These are phyloP conservation scores for Dovyalis caffra DNA, from an alignment of 345 rosid genomes.

Conservation along the genomic window DNA sequence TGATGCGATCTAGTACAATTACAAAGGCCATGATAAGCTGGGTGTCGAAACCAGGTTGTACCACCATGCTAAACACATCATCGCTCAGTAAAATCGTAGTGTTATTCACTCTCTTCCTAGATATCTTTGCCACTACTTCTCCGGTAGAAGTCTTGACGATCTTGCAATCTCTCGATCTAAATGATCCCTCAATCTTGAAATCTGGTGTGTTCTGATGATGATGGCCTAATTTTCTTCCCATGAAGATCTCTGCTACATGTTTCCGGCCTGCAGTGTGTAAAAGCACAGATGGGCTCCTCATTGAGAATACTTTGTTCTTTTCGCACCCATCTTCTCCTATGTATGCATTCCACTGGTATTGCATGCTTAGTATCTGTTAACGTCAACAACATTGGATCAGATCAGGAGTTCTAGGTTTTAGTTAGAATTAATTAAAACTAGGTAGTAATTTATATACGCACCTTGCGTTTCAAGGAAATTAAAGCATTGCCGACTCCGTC, in stretches of 20 bases:
- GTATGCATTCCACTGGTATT: constrained; percentile 45
- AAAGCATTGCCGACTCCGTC: constrained; percentile 50
- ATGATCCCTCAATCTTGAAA: constrained; percentile 44
- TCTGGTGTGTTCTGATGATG: constrained; percentile 24
- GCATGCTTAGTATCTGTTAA: constrained; percentile 42
- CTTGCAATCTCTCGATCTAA: constrained; percentile 33
- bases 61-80: constrained; percentile 48
- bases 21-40: constrained; percentile 49
- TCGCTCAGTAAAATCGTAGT: constrained; percentile 37
- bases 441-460: too few relatives aligned
- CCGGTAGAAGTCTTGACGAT: constrained; percentile 18
- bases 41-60: constrained; percentile 38
- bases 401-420: not conserved
- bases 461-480: constrained; percentile 44
- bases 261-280: constrained; percentile 14
- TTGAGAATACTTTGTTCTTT: constrained; percentile 35
- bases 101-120: constrained; percentile 34
- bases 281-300: constrained; percentile 34
- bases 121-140: constrained; percentile 29
- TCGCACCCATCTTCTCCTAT: constrained; percentile 28
- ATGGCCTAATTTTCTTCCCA: constrained; percentile 3
- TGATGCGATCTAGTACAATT: constrained; percentile 47
- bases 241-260: constrained; percentile 35
- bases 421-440: not conserved
- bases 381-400: not conserved